Evolutionary conservation across 805 yeast genomes (phyloP).

Genomic region (Cyberlindnera meyerae): DNA sequence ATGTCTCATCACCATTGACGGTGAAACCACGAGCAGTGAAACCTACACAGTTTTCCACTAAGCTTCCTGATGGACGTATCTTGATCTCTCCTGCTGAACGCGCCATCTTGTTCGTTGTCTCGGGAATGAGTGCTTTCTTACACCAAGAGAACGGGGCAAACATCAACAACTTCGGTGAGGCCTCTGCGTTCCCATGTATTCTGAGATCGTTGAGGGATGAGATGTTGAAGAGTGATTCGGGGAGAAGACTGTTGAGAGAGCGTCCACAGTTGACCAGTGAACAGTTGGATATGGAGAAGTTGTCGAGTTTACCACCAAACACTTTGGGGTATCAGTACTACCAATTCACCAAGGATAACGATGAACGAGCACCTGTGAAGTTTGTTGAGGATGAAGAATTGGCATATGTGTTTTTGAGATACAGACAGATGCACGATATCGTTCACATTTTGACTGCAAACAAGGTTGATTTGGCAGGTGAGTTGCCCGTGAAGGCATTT

Average conservation of each 20-base stretch:
- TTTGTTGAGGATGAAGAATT: conserved; percentile 86
- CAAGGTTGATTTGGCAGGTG: conserved; percentile 95
- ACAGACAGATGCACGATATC: conserved; percentile 95
- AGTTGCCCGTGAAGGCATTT: conserved; percentile 85
- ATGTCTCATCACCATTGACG: conserved; percentile 8
- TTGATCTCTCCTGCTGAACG: conserved; percentile 66
- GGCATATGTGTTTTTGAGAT: conserved; percentile 89
- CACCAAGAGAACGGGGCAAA: conserved; percentile 75
- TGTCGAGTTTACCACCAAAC: conserved; percentile 56
- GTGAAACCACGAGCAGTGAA: background rate
- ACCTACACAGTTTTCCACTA: conserved; percentile 16
- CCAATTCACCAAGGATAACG: conserved; percentile 87
- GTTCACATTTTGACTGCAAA: conserved; percentile 88
- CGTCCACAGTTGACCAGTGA: conserved; percentile 79
- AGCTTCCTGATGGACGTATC: conserved; percentile 68
- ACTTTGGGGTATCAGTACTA: conserved; percentile 80
- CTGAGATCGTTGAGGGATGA: conserved; percentile 55
- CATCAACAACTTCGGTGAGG: conserved; percentile 83
- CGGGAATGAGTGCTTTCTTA: conserved; percentile 71
- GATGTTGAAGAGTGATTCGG: conserved; percentile 73
- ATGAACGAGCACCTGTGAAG: conserved; percentile 82
- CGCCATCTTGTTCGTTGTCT: conserved; percentile 56
- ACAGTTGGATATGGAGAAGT: conserved; percentile 56
- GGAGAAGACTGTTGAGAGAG: conserved; percentile 73
- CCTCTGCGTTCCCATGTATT: conserved; percentile 72